A percentile compares a stretch with the other conserved stretches of the same genome.
Evolutionary conservation across 1,284 basidiomycete species (phyloP).

Genomic region (Testicularia cyperi): DNA sequence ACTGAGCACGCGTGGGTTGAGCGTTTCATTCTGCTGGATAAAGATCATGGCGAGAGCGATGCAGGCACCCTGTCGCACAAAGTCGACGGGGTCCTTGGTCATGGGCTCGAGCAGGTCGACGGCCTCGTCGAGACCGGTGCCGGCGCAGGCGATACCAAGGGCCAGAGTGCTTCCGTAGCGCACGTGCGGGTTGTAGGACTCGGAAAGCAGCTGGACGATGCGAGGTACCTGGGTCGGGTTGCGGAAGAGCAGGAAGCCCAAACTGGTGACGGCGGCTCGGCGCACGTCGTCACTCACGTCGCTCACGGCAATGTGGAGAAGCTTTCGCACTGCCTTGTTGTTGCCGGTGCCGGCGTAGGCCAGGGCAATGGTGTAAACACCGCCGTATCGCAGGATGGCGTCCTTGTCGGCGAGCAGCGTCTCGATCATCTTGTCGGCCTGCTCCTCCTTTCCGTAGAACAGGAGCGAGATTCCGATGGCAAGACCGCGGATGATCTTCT

Average conservation of each 20-base stretch:
- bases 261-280: slow-evolving; percentile 56
- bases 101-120: slow-evolving; percentile 58
- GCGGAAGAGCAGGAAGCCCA: slow-evolving; percentile 59
- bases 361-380: slow-evolving; percentile 58
- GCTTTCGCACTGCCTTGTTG: slow-evolving; percentile 56
- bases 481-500: slow-evolving; percentile 60
- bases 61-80: slow-evolving; percentile 59
- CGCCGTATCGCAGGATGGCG: slow-evolving; percentile 58
- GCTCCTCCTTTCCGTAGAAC: slow-evolving; percentile 58
- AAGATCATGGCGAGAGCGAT: slow-evolving; percentile 58
- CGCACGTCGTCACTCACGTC: slow-evolving; percentile 60
- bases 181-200: slow-evolving; percentile 60
- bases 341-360: slow-evolving; percentile 60
- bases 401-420: slow-evolving; percentile 57
- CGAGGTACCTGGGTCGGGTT: slow-evolving; percentile 59
- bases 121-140: slow-evolving; percentile 58
- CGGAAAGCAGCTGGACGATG: slow-evolving; percentile 59
- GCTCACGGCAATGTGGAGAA: slow-evolving; percentile 58
- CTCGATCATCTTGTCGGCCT: slow-evolving; percentile 57
- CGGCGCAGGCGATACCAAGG: slow-evolving; percentile 58
- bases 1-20: slow-evolving; percentile 55
- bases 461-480: slow-evolving; percentile 59
- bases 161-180: slow-evolving; percentile 60
- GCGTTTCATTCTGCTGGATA: slow-evolving; percentile 57
- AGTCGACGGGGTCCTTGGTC: slow-evolving; percentile 60